phyloP scores from a whole-genome alignment of 768 basidiomycete genomes.

The Daedalea quercina region DNA sequence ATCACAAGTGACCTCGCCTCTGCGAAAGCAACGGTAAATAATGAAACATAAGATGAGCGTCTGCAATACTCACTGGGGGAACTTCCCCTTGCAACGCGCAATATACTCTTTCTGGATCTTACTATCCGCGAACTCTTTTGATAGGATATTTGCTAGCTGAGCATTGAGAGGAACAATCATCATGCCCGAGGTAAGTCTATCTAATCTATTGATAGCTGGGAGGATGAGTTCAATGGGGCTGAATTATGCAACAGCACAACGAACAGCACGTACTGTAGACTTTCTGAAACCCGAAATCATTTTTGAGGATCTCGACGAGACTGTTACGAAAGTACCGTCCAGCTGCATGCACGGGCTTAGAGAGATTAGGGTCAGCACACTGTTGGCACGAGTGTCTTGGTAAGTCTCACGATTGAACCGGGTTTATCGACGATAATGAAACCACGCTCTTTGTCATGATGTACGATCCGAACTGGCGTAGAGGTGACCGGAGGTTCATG shows the following conservation, averaged over 20 bases:
- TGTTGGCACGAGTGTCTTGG: too few relatives aligned
- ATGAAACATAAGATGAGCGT: not conserved
- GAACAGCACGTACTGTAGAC: conserved; percentile 60
- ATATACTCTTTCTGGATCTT: conserved; percentile 89
- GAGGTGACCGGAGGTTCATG: conserved; percentile 95
- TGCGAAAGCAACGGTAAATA: conserved; percentile 22
- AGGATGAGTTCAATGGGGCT: not conserved
- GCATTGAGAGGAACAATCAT: conserved; percentile 86
- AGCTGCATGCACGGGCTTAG: conserved; percentile 84
- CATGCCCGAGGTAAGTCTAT: conserved; percentile 89
- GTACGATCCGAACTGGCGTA: conserved; percentile 71
- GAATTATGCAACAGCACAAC: not conserved
- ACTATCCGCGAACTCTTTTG: conserved; percentile 76
- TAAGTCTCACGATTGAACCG: conserved; percentile 76
- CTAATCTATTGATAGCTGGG: conserved; percentile 95
- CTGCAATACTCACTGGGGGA: conserved; percentile 61
- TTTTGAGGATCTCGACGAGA: conserved; percentile 76
- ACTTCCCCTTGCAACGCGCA: conserved; percentile 78
- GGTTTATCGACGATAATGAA: conserved; percentile 96
- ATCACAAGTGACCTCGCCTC: conserved; percentile 78
- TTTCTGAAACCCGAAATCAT: conserved; percentile 77
- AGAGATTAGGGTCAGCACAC: not conserved
- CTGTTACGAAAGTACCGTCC: conserved; percentile 89
- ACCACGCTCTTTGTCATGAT: conserved; percentile 69
- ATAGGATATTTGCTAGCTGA: conserved; percentile 59